These are phyloP conservation scores for Metarhizium album DNA, from an alignment of 2,329 filamentous ascomycete genomes.

Conservation along the genomic window DNA sequence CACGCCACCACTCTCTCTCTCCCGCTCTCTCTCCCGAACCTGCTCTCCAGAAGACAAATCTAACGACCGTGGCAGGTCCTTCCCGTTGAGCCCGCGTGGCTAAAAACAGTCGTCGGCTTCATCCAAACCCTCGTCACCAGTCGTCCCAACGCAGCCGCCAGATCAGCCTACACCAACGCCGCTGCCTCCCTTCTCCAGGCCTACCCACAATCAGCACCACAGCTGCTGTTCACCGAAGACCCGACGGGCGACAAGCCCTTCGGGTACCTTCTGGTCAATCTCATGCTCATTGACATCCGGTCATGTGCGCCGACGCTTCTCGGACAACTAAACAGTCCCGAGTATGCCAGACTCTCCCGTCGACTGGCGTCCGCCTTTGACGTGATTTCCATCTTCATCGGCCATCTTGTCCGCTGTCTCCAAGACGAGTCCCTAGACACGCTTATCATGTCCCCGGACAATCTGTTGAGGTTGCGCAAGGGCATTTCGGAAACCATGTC, in stretches of 20 bases:
- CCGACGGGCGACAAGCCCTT: slow-evolving; percentile 38
- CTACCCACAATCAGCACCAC: slow-evolving; percentile 36
- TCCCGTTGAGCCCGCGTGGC: slow-evolving; percentile 42
- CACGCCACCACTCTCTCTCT: slow-evolving; percentile 21
- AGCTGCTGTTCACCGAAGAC: slow-evolving; percentile 41
- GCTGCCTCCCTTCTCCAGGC: slow-evolving; percentile 45
- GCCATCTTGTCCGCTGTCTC: slow-evolving; percentile 42
- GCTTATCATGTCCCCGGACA: slow-evolving; percentile 43
- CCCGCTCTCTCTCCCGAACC: slow-evolving; percentile 2
- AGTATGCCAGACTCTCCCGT: slow-evolving; percentile 38
- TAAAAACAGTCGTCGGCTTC: slow-evolving; percentile 33
- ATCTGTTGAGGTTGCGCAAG: slow-evolving; percentile 49
- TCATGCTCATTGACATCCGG: slow-evolving; percentile 56
- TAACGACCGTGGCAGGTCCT: slow-evolving; percentile 29
- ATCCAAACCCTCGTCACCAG: slow-evolving; percentile 44
- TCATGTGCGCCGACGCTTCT: slow-evolving; percentile 51
- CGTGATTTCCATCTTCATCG: slow-evolving; percentile 49
- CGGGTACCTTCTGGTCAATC: slow-evolving; percentile 51
- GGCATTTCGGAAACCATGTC: slow-evolving; percentile 53
- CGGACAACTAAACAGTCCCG: slow-evolving; percentile 42
- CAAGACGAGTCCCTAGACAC: slow-evolving; percentile 33
- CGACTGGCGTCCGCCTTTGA: slow-evolving; percentile 53
- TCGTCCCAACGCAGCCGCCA: slow-evolving; percentile 42
- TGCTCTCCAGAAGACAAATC: not conserved
- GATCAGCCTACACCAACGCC: slow-evolving; percentile 49